These are phyloP conservation scores for Puccinia hordei DNA, from an alignment of 1,284 basidiomycete genomes.

Conservation along the genomic window DNA sequence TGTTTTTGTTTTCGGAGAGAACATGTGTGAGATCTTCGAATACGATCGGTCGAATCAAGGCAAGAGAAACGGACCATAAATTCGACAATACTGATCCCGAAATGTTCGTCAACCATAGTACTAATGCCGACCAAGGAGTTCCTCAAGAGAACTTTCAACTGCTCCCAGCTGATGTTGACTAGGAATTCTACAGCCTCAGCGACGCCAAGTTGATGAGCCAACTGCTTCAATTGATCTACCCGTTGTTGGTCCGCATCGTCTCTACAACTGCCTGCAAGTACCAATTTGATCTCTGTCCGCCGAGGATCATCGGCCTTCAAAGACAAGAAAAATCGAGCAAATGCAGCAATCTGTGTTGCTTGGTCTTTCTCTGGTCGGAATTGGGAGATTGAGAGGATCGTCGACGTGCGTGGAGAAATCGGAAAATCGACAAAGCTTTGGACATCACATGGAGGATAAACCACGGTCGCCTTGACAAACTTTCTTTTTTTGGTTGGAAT, in stretches of 20 bases:
- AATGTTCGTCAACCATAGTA: slow-evolving; percentile 99
- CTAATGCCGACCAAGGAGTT: slow-evolving; percentile 80
- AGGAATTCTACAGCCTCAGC: slow-evolving; percentile 75
- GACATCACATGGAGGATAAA: slow-evolving; percentile 24
- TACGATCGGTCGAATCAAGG: not conserved
- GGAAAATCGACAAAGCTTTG: slow-evolving; percentile 27
- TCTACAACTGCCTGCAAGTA: slow-evolving; percentile 81
- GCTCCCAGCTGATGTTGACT: slow-evolving; percentile 77
- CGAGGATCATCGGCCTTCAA: not conserved
- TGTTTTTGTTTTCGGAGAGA: not conserved
- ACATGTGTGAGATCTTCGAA: not conserved
- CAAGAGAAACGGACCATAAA: slow-evolving; percentile 74
- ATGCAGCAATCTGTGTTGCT: slow-evolving; percentile 72
- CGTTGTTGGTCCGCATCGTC: slow-evolving; percentile 74
- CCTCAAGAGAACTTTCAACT: slow-evolving; percentile 71
- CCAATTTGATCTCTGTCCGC: slow-evolving; percentile 63
- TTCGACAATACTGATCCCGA: slow-evolving; percentile 97
- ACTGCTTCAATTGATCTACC: slow-evolving; percentile 66
- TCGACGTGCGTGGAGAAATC: not conserved
- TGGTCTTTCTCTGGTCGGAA: slow-evolving; percentile 92
- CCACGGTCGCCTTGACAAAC: not conserved
- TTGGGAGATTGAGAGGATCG: slow-evolving; percentile 14
- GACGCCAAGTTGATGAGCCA: slow-evolving; percentile 70
- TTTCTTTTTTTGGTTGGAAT: not conserved
- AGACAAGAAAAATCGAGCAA: slow-evolving; percentile 67